Evolutionary conservation across 2,329 filamentous ascomycete genomes (phyloP).

Genomic region (Stenocarpella maydis): DNA sequence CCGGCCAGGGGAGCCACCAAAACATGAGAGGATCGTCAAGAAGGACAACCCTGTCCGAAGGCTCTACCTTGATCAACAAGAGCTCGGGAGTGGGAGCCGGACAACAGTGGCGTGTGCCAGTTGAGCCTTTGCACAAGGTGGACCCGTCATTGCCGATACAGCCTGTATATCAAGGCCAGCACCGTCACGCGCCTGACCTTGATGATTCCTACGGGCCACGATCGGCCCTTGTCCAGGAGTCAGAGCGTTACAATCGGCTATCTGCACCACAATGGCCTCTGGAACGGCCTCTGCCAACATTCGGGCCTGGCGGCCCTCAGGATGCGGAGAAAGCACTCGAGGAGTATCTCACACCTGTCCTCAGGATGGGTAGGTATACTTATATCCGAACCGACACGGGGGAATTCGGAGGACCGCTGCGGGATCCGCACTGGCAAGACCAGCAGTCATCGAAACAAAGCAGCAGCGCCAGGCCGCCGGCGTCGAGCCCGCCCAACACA

Average conservation of each 20-base stretch:
- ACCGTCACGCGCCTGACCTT: not conserved
- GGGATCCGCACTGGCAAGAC: not conserved
- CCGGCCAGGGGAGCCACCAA: not conserved
- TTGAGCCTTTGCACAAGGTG: not conserved
- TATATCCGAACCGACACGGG: conserved; percentile 17
- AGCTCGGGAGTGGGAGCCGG: not conserved
- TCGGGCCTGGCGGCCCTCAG: not conserved
- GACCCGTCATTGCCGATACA: not conserved
- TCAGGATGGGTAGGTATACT: conserved; percentile 16
- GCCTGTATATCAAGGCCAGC: not conserved
- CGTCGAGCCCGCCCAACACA: not conserved
- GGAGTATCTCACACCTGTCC: not conserved
- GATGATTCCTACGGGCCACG: not conserved
- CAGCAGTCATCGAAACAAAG: not conserved
- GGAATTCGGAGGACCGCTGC: not conserved
- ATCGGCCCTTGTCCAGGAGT: not conserved
- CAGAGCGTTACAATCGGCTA: not conserved
- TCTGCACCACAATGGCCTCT: not conserved
- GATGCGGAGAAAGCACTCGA: not conserved
- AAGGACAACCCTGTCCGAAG: conserved; percentile 8
- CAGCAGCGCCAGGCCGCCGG: not conserved
- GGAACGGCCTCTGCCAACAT: not conserved
- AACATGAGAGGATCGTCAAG: conserved; percentile 1
- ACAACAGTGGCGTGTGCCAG: not conserved
- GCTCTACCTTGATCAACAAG: not conserved